These are phyloP conservation scores for Barnettozyma salicaria DNA, from an alignment of 805 yeast species.

Conservation along the genomic window DNA sequence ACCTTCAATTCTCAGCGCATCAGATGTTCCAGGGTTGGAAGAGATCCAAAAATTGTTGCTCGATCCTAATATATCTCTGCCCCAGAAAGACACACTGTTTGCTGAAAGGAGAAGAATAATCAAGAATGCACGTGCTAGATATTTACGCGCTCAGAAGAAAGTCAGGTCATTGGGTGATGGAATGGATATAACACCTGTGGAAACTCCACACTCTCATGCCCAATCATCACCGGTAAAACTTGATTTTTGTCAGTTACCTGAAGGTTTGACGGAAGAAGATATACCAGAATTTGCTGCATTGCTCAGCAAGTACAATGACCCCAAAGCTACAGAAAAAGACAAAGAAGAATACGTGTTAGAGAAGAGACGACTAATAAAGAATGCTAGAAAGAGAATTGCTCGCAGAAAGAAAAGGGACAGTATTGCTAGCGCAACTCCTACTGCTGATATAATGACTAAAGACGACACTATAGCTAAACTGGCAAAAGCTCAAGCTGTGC, in stretches of 20 bases:
- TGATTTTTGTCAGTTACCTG: neutral
- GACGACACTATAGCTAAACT: no score
- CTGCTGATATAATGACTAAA: no score
- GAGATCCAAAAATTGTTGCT: constrained; percentile 3
- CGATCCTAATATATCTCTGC: neutral
- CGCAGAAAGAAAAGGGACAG: constrained; percentile 1
- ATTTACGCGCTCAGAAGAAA: constrained; percentile 4
- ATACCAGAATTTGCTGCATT: constrained; percentile 1
- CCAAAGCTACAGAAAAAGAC: neutral
- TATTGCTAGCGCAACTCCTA: neutral
- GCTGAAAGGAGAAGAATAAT: constrained; percentile 6
- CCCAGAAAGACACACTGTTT: constrained; percentile 1
- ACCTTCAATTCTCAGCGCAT: constrained; percentile 3
- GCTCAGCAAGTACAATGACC: neutral
- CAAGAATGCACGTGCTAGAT: constrained; percentile 12
- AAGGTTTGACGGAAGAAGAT: constrained; percentile 2
- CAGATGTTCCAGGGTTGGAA: constrained; percentile 10
- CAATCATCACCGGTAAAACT: neutral
- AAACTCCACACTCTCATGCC: neutral
- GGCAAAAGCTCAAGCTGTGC: neutral
- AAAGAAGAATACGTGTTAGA: neutral
- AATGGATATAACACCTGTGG: neutral
- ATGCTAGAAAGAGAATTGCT: constrained; percentile 4
- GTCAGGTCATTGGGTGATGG: no score
- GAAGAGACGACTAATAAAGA: neutral